Conservation (phyloP, 768 basidiomycete genomes). For the Kwoniella sp. region DNA sequence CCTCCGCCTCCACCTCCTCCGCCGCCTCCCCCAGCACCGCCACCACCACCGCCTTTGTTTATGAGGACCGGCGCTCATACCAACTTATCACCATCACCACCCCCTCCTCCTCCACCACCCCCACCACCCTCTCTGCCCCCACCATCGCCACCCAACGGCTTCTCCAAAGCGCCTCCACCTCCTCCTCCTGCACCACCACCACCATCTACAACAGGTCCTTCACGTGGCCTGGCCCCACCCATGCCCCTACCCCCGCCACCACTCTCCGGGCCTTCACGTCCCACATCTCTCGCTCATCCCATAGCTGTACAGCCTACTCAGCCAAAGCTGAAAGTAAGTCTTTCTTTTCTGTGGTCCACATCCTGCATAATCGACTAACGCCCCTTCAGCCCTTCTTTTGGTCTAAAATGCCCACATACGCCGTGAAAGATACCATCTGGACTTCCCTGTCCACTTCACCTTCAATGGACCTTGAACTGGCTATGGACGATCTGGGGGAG, state of each 20-base stretch:
- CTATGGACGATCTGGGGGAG: constrained; percentile 71
- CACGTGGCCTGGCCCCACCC: neutral
- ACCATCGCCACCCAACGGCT: constrained; percentile 7
- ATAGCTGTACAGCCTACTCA: constrained; percentile 55
- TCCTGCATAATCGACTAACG: neutral
- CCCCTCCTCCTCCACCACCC: constrained; percentile 18
- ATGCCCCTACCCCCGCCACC: constrained; percentile 45
- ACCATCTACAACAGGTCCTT: neutral
- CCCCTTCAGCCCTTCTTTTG: constrained; percentile 76
- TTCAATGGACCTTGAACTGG: constrained; percentile 57
- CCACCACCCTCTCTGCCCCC: neutral
- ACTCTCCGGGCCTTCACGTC: constrained; percentile 27
- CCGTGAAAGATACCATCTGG: constrained; percentile 68
- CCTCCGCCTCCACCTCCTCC: constrained; percentile 31
- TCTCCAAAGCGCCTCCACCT: constrained; percentile 11
- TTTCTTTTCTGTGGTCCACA: neutral
- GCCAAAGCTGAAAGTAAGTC: constrained; percentile 39
- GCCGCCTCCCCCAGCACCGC: neutral
- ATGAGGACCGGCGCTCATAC: no score
- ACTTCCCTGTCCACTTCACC: constrained; percentile 58
- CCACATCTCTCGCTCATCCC: constrained; percentile 26
- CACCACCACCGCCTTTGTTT: constrained; percentile 2
- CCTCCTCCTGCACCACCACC: constrained; percentile 22
- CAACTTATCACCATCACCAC: constrained; percentile 29
- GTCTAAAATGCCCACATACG: constrained; percentile 68